Base-by-base conservation (phyloP, 2,329 filamentous ascomycete species). In the Fusarium newnesense region DNA sequence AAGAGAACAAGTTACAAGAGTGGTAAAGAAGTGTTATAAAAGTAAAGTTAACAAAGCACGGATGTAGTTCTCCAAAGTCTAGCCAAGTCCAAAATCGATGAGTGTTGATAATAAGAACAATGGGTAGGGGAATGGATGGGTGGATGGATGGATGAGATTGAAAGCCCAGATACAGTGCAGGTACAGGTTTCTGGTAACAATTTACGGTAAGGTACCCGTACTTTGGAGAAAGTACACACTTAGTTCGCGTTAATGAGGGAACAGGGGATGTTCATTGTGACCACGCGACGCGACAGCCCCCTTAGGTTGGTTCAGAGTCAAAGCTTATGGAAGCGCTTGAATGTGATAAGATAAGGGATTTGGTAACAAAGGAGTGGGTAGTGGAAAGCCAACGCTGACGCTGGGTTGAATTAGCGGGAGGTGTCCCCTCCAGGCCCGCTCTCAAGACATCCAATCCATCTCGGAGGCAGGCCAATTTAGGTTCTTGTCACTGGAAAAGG, bases 281-380 rank as follows among this genome's bases (percentile, higher is more conserved):
- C 42, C 46, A 67, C 65, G 71, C 71, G 71, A 74, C 71, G 72
- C 72, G 68, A 70, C 67, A 58, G 32, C 44, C 46, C 62, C 64
- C 65, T 52, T 60, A n/a, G 50, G 50, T 54, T 40, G 24, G 50
- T 40, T 39, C 34, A 56, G 32, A 37, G 54, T 37, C 30, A 26
- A 36, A 68, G 54, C 43, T 36, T 34, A 50, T 13, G 28, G 28
- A 36, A 63, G 52, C 39, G 21, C 19, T 36, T 53, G 34, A 53
- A 7, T 28, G 15, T 36, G 72, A 74, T 74, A 74, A 74, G 72
- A 74, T 74, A 74, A 74, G 71, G 28, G 42, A 44, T 57, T 61
- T 43, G 9, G 11, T 26, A 36, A 26, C 37, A 18, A 12, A 64
- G 49, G 32, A 36, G n/a, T 52, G 49, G 32, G 21, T 36, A 52